Base-by-base conservation (phyloP, 768 basidiomycete species). In the Phallus indusiatus region DNA sequence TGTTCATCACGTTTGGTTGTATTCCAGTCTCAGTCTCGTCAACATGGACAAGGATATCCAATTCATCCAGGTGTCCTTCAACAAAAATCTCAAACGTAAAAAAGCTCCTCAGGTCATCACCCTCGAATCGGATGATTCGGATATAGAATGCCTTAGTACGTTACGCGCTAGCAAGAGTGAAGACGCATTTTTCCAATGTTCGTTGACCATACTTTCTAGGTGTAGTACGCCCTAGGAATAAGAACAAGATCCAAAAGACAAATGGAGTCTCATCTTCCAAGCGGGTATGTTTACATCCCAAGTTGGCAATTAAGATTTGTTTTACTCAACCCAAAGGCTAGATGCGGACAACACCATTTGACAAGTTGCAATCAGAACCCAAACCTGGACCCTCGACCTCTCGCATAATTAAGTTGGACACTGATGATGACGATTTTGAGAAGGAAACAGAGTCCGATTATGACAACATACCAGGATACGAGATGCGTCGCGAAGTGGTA, bases 381-480 rank as follows among this genome's bases (percentile, higher is more conserved):
- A 42, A 42, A 42, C 2, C 42, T 42, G 14, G 9, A 14, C n/a
- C 42, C 42, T n/a, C 42, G 9, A 42, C 42, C 4, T n/a, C 14
- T n/a, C n/a, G n/a, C 4, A 51, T 51, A 20, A 2, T 52, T 20
- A 51, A 37, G 6, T 17, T 52, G n/a, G 33, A 53, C 34, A 33
- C 36, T 18, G 21, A 21, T 2, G 57, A 51, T 51, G 57, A 48
- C 1, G 21, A 47, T 8, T 35, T 35, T 28, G 16, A 35, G 5
- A 17, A 21, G 47, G 18, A 46, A n/a, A 28, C 47, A 12, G 55
- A 56, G 6, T 56, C 55, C 0, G 55, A 56, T 42, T 59, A 59
- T 59, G 57, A 59, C 16, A 59, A 59, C 36, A 24, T 59, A 16
- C 50, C 14, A 12, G 57, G 57, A 51, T 59, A 34, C 22, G 18